Percentiles rank a stretch among this genome's conserved stretches.
Evolutionary conservation across 208 protist genomes (phyloP).

Genomic region (Trypanosoma scelopori): DNA sequence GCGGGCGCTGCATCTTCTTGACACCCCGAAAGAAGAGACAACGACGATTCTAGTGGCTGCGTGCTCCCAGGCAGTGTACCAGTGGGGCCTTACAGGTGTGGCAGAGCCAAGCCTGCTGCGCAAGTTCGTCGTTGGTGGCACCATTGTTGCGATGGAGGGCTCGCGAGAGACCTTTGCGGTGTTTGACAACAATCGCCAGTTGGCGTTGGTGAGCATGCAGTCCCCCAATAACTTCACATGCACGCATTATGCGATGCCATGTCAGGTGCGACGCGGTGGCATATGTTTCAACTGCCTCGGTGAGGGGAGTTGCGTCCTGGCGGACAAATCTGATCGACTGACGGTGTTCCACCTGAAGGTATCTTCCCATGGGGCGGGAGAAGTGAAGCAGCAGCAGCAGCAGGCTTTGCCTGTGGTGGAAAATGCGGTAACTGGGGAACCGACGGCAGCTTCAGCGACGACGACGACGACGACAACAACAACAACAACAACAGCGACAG

Average conservation of each 20-base stretch:
- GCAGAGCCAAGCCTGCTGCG: slow-evolving; percentile 71
- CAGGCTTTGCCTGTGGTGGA: background rate
- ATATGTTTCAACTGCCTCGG: slow-evolving; percentile 68
- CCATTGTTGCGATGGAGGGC: slow-evolving; percentile 58
- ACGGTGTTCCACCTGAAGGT: slow-evolving; percentile 22
- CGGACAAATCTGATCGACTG: slow-evolving; percentile 23
- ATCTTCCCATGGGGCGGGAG: background rate
- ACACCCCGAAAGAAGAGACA: slow-evolving; percentile 33
- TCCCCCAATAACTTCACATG: slow-evolving; percentile 28
- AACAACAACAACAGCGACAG: background rate
- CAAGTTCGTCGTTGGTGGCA: slow-evolving; percentile 45
- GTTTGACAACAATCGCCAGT: slow-evolving; percentile 57
- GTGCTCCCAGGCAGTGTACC: slow-evolving; percentile 41
- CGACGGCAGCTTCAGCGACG: background rate
- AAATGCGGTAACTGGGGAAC: background rate
- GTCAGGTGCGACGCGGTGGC: slow-evolving; percentile 38
- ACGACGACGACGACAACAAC: background rate
- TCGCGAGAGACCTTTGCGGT: slow-evolving; percentile 68
- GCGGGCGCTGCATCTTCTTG: slow-evolving; percentile 57
- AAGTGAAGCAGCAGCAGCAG: background rate
- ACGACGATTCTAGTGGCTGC: slow-evolving; percentile 54
- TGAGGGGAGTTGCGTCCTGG: slow-evolving; percentile 19
- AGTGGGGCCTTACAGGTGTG: slow-evolving; percentile 73
- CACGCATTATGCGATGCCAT: slow-evolving; percentile 43
- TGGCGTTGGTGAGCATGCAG: slow-evolving; percentile 44